Evolutionary conservation across 179 eudicot species (phyloP).

Genomic region (Silene noctiflora): DNA sequence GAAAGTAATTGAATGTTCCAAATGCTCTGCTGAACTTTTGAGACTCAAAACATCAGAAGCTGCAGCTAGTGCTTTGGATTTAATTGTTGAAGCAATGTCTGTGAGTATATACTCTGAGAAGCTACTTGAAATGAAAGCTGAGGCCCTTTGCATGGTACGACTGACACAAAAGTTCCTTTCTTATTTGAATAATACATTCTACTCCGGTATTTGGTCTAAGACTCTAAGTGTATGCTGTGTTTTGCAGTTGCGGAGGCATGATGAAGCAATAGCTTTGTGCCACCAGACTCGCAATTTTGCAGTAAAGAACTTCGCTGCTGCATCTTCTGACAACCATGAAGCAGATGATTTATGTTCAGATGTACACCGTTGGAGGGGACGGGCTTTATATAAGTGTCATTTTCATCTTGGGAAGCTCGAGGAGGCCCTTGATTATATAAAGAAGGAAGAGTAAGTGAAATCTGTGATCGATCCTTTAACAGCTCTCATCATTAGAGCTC

Average conservation of each 20-base stretch:
- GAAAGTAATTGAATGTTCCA: slow-evolving; percentile 55
- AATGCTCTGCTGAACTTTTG: slow-evolving; percentile 61
- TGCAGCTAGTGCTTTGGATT: slow-evolving; percentile 52
- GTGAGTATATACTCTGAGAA: slow-evolving; percentile 67
- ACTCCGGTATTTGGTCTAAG: slow-evolving; percentile 25
- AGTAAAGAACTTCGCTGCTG: slow-evolving; percentile 46
- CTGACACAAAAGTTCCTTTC: slow-evolving; percentile 3
- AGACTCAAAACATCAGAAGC: slow-evolving; percentile 50
- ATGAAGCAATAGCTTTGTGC: slow-evolving; percentile 67
- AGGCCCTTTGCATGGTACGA: slow-evolving; percentile 67
- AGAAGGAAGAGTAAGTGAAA: slow-evolving; percentile 49
- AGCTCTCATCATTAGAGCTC: slow-evolving; percentile 13
- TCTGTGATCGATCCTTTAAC: slow-evolving; percentile 7
- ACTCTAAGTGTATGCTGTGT: slow-evolving; percentile 21
- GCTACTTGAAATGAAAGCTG: slow-evolving; percentile 75
- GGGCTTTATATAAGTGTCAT: slow-evolving; percentile 54
- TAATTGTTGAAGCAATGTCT: slow-evolving; percentile 53
- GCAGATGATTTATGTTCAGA: slow-evolving; percentile 32
- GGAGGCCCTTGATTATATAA: slow-evolving; percentile 64
- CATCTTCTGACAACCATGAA: slow-evolving; percentile 15
- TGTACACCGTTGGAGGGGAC: slow-evolving; percentile 62
- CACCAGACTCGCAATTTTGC: slow-evolving; percentile 64
- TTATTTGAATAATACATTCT: background rate
- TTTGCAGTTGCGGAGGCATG: slow-evolving; percentile 60
- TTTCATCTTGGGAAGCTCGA: slow-evolving; percentile 83